Percentiles rank a stretch among this genome's conserved stretches.
Conservation (phyloP, 2,329 filamentous ascomycete genomes). For the Fusarium incarnatum region DNA sequence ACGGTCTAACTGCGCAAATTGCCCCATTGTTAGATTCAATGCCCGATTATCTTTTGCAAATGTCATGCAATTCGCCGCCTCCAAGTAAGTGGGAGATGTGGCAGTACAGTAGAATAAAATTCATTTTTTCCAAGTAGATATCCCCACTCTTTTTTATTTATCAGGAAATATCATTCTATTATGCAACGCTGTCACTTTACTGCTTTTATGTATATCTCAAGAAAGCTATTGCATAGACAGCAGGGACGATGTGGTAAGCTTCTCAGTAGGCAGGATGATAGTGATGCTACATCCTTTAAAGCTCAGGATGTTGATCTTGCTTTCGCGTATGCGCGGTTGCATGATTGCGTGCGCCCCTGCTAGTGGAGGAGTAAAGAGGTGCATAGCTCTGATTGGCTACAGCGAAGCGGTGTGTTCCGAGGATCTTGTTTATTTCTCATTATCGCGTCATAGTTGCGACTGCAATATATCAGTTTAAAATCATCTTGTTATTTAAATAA, state of each 20-base stretch:
- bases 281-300: not conserved
- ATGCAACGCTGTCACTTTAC: not conserved
- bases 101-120: not conserved
- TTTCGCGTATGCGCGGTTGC: not conserved
- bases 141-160: not conserved
- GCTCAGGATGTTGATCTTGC: not conserved
- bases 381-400: not conserved
- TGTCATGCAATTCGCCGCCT: not conserved
- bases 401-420: not conserved
- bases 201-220: not conserved
- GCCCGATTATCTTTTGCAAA: not conserved
- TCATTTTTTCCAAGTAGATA: not conserved
- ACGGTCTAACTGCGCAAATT: no score
- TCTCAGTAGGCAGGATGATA: not conserved
- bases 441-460: not conserved
- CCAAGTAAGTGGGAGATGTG: not conserved
- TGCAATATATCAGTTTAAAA: no score
- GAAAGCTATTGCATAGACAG: not conserved
- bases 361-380: no score
- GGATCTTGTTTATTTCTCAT: not conserved
- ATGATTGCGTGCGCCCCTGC: not conserved
- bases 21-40: no score
- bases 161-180: not conserved
- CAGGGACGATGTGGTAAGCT: not conserved
- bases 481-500: no score